Evolutionary conservation across 352 stramenopile genomes (phyloP).

Genomic region (Phytophthora hibernalis): DNA sequence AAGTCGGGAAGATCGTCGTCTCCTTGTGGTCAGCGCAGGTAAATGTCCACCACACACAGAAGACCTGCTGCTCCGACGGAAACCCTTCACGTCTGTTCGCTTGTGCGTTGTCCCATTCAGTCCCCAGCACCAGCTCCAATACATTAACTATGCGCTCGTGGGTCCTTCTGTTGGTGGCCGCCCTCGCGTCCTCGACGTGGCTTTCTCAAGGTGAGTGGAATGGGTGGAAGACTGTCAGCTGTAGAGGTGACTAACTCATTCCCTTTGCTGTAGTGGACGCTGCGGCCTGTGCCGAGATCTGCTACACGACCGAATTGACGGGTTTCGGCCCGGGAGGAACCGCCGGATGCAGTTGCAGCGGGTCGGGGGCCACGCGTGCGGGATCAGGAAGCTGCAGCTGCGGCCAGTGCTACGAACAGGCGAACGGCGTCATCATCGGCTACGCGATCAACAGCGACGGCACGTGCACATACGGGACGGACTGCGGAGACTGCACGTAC

Average conservation of each 20-base stretch:
- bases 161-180: constrained; percentile 6
- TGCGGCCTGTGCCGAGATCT: constrained; percentile 42
- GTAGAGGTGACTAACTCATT: background rate
- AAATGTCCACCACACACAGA: constrained; percentile 2
- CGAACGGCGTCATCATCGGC: constrained; percentile 32
- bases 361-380: constrained; percentile 31
- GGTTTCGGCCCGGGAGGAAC: constrained; percentile 46
- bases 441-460: constrained; percentile 42
- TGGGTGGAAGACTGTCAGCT: background rate
- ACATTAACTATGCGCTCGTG: constrained; percentile 22
- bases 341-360: constrained; percentile 41
- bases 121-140: background rate
- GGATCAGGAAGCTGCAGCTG: constrained; percentile 43
- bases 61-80: constrained; percentile 21
- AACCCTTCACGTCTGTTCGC: constrained; percentile 20
- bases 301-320: constrained; percentile 44
- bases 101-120: constrained; percentile 6
- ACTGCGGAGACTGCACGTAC: constrained; percentile 46
- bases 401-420: constrained; percentile 47
- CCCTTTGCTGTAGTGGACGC: constrained; percentile 27
- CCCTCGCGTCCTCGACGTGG: constrained; percentile 7
- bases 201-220: constrained; percentile 1
- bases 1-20: constrained; percentile 8
- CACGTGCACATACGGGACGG: constrained; percentile 38
- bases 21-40: constrained; percentile 24